Conservation (phyloP, 78 protist genomes). For the Trichosphaerium sp. region DNA sequence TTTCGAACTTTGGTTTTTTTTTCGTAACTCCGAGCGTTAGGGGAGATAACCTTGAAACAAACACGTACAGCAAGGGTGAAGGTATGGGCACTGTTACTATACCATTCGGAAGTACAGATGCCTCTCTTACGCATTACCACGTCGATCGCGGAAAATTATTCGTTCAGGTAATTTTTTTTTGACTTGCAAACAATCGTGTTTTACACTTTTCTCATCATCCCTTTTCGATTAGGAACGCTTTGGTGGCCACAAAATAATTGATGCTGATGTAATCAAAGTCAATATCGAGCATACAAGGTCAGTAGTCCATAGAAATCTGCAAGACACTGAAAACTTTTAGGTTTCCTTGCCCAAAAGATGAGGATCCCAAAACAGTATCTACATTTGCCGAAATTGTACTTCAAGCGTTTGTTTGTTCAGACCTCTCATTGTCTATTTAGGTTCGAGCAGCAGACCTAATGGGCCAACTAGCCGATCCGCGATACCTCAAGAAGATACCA, state of each 20-base stretch:
- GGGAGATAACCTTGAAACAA: background rate
- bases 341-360: slow-evolving; percentile 17
- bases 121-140: slow-evolving; percentile 11
- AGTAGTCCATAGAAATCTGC: too few species aligned
- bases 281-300: slow-evolving; percentile 16
- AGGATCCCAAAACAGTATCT: slow-evolving; percentile 4
- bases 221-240: too few species aligned
- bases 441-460: slow-evolving; percentile 14
- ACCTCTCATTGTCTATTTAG: too few species aligned
- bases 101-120: slow-evolving; percentile 11
- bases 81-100: too few species aligned
- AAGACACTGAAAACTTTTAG: too few species aligned
- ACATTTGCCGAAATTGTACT: too few species aligned
- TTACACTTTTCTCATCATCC: too few species aligned
- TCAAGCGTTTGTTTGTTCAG: slow-evolving; percentile 1
- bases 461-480: slow-evolving; percentile 11
- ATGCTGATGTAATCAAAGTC: background rate
- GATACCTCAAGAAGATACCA: slow-evolving; percentile 5
- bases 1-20: too few species aligned
- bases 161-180: too few species aligned
- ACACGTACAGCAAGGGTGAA: too few species aligned
- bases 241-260: slow-evolving; percentile 6
- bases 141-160: slow-evolving; percentile 9
- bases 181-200: too few species aligned
- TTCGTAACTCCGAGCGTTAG: too few species aligned